These are phyloP conservation scores for Limonomyces culmigenus DNA, from an alignment of 1,284 basidiomycete genomes.

Conservation along the genomic window DNA sequence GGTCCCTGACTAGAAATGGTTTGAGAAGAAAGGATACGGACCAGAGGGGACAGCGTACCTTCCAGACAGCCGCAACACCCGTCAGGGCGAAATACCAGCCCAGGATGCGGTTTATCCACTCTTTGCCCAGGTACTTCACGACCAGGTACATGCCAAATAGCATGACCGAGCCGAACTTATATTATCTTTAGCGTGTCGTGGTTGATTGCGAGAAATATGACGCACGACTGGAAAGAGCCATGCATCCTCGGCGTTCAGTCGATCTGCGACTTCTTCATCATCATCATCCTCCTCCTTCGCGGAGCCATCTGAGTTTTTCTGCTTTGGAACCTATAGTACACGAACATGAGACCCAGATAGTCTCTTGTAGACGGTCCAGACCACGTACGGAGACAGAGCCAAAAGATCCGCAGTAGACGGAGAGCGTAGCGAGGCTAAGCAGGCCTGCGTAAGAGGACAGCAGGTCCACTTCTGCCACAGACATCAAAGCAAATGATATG, in stretches of 20 bases:
- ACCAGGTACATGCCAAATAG: constrained; percentile 54
- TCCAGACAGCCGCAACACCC: constrained; percentile 53
- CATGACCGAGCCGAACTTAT: constrained; percentile 45
- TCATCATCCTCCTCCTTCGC: constrained; percentile 27
- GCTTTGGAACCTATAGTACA: constrained; percentile 15
- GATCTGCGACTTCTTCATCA: constrained; percentile 30
- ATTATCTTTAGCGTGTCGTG: constrained; percentile 2
- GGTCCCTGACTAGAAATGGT: constrained; percentile 24
- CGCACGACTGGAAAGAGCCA: constrained; percentile 62
- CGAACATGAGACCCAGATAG: too few relatives aligned
- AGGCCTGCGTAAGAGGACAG: constrained; percentile 52
- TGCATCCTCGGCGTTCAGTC: constrained; percentile 51
- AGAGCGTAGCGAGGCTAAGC: constrained; percentile 36
- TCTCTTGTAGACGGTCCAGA: not conserved
- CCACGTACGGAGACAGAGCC: constrained; percentile 46
- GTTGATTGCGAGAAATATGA: constrained; percentile 6
- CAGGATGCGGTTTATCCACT: constrained; percentile 69
- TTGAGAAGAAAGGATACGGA: not conserved
- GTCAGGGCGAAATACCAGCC: constrained; percentile 62
- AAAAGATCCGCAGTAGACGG: constrained; percentile 51
- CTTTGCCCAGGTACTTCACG: constrained; percentile 63
- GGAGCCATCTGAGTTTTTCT: constrained; percentile 8
- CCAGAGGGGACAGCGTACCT: constrained; percentile 24
- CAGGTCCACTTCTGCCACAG: too few relatives aligned
- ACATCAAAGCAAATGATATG: too few relatives aligned